Percentiles rank a stretch among this genome's conserved stretches.
These are phyloP conservation scores for Saccharomycopsis hybrid DNA, from an alignment of 1,139 yeast species.

Conservation along the genomic window DNA sequence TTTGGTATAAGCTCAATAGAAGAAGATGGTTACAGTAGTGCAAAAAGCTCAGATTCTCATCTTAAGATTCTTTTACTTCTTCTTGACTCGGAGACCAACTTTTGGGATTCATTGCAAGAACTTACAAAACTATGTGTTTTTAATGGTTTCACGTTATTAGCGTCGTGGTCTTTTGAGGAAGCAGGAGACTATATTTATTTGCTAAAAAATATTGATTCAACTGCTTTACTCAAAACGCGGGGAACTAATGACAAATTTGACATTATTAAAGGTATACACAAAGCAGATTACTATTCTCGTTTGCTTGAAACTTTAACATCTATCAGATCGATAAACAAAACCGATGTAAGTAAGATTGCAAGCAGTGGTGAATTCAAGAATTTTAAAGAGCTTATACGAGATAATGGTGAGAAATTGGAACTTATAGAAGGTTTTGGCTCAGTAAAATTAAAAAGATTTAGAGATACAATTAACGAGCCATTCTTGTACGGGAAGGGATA, in stretches of 20 bases:
- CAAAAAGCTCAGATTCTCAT: background rate
- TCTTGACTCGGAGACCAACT: slow-evolving; percentile 30
- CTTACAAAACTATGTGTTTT: slow-evolving; percentile 45
- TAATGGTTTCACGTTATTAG: slow-evolving; percentile 43
- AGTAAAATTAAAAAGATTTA: slow-evolving; percentile 34
- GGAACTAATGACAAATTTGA: slow-evolving; percentile 28
- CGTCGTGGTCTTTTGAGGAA: slow-evolving; percentile 55
- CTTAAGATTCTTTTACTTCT: slow-evolving; percentile 12
- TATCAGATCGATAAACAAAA: slow-evolving; percentile 44
- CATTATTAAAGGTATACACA: slow-evolving; percentile 27
- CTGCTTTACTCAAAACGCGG: slow-evolving; percentile 25
- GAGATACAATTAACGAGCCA: slow-evolving; percentile 37
- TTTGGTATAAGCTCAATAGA: slow-evolving; percentile 15
- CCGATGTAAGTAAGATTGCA: slow-evolving; percentile 48
- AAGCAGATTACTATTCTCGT: slow-evolving; percentile 38
- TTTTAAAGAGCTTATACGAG: slow-evolving; percentile 26
- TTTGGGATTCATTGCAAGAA: slow-evolving; percentile 38
- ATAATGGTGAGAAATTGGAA: slow-evolving; percentile 27
- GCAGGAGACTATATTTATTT: slow-evolving; percentile 52
- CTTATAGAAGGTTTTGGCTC: slow-evolving; percentile 39
- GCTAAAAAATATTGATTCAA: slow-evolving; percentile 42
- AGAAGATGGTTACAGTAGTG: slow-evolving; percentile 13
- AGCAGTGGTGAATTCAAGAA: slow-evolving; percentile 41
- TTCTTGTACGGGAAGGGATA: slow-evolving; percentile 34
- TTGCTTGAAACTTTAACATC: slow-evolving; percentile 43